phyloP scores from a whole-genome alignment of 1,284 basidiomycete species.

The Cystobasidium slooffiae region DNA sequence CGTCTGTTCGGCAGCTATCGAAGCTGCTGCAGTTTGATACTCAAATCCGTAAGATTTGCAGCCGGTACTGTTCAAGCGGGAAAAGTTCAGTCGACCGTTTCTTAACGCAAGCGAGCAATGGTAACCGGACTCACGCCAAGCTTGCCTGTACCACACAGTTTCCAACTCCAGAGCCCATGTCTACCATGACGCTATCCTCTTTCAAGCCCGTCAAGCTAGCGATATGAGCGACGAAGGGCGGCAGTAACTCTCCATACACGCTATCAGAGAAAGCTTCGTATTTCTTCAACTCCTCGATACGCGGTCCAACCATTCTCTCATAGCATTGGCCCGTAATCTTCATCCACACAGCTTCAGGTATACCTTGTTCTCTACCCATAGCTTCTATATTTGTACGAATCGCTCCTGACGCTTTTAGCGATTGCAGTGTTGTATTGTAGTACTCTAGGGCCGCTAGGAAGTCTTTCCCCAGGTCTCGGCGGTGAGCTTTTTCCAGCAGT shows the following conservation, averaged over 20 bases:
- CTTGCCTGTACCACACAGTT: constrained; percentile 63
- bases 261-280: constrained; percentile 58
- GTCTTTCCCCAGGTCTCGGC: constrained; percentile 61
- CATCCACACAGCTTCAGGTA: constrained; percentile 60
- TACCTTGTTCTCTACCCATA: constrained; percentile 49
- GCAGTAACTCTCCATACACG: constrained; percentile 59
- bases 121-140: constrained; percentile 55
- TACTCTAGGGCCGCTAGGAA: constrained; percentile 60
- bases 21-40: constrained; percentile 60
- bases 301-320: constrained; percentile 62
- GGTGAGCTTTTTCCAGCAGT: constrained; percentile 61
- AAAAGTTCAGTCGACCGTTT: not conserved
- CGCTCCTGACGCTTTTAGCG: constrained; percentile 56
- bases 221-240: constrained; percentile 58
- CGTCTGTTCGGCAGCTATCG: constrained; percentile 61
- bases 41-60: constrained; percentile 62
- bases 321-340: constrained; percentile 63
- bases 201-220: constrained; percentile 55
- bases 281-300: constrained; percentile 59
- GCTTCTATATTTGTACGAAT: constrained; percentile 54
- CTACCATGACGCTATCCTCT: constrained; percentile 58
- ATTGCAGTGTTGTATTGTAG: constrained; percentile 60
- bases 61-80: constrained; percentile 56
- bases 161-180: constrained; percentile 64
- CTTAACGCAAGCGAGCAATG: not conserved